Conservation (phyloP, 1,284 basidiomycete genomes). For the Sporisorium scitamineum region DNA sequence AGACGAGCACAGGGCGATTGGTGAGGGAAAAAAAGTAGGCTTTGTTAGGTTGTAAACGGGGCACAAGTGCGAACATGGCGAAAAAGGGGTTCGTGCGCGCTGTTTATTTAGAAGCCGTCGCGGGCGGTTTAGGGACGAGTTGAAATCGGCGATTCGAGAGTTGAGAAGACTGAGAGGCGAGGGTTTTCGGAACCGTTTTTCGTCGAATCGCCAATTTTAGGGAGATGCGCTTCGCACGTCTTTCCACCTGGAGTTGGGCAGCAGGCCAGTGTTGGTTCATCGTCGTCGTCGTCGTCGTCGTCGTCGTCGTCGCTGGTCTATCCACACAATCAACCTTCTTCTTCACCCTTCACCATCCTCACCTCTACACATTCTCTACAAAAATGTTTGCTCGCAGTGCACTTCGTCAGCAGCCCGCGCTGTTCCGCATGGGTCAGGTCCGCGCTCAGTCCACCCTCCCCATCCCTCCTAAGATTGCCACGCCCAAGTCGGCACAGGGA, state of each 20-base stretch:
- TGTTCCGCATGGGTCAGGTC: constrained; percentile 30
- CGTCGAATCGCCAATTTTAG: neutral
- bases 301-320: neutral
- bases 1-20: too few species aligned
- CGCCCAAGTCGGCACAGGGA: constrained; percentile 85
- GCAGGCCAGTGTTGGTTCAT: too few species aligned
- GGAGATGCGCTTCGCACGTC: neutral
- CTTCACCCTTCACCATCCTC: constrained; percentile 2
- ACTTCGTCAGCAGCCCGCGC: constrained; percentile 10
- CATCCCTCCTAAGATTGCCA: constrained; percentile 94
- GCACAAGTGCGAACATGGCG: too few species aligned
- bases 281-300: neutral
- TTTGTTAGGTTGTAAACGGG: too few species aligned
- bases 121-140: neutral
- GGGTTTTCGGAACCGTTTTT: neutral
- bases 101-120: neutral
- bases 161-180: neutral
- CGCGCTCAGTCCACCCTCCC: constrained; percentile 71
- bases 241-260: too few species aligned
- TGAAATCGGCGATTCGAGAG: neutral
- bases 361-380: neutral
- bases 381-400: constrained; percentile 44
- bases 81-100: neutral
- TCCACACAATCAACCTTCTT: neutral
- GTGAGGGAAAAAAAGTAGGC: too few species aligned